A percentile compares a stretch with the other conserved stretches of the same genome.
These are phyloP conservation scores for Saururus chinensis DNA, from an alignment of 164 flowering plant genomes.

Conservation along the genomic window DNA sequence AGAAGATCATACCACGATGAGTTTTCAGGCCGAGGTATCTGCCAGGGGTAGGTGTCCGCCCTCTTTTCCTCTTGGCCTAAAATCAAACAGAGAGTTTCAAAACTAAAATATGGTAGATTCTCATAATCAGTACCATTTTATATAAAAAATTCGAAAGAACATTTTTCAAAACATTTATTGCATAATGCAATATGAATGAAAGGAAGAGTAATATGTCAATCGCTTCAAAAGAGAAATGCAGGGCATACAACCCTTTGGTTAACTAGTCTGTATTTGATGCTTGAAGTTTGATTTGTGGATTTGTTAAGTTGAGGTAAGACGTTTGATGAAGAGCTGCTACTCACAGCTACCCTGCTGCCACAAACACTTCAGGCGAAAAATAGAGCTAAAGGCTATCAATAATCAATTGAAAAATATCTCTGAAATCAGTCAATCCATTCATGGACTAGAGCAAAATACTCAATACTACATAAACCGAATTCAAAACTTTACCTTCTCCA, in stretches of 20 bases:
- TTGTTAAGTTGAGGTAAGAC: conserved; percentile 37
- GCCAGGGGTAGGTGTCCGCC: conserved; percentile 91
- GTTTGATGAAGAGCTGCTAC: conserved; percentile 94
- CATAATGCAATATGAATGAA: no score
- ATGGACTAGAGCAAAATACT: neutral
- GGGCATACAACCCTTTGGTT: conserved; percentile 94
- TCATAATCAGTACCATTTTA: no score
- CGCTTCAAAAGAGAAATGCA: conserved; percentile 46
- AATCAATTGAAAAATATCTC: neutral
- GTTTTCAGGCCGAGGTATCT: conserved; percentile 64
- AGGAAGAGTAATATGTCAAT: conserved; percentile 4
- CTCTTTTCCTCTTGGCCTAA: conserved; percentile 70
- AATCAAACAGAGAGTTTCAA: neutral
- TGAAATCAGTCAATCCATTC: neutral
- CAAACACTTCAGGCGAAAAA: conserved; percentile 59
- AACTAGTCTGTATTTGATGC: conserved; percentile 56
- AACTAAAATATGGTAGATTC: no score
- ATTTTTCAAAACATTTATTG: neutral
- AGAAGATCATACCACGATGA: conserved; percentile 32
- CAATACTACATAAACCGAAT: conserved; percentile 34
- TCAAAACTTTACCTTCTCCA: conserved; percentile 64
- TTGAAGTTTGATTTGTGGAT: conserved; percentile 46
- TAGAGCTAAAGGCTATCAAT: conserved; percentile 14
- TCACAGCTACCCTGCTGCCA: conserved; percentile 88
- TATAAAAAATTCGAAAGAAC: neutral